Conservation (phyloP, 805 yeast genomes). For the Pichia nanzhaoensis region DNA sequence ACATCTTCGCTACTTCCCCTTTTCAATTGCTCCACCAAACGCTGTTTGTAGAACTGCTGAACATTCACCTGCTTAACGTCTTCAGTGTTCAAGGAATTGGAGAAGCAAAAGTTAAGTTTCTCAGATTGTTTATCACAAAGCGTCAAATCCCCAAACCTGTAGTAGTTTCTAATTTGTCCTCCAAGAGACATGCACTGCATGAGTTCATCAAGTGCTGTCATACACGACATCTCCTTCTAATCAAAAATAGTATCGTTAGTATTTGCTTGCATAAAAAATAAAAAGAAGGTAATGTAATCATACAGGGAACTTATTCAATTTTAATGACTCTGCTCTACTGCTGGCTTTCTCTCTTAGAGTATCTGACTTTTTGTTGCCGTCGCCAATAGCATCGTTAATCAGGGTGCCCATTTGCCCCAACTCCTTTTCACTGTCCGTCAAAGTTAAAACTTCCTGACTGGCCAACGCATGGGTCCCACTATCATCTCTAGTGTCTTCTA, state of each 20-base stretch:
- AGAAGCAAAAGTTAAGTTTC: conserved; percentile 76
- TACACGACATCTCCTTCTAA: conserved; percentile 49
- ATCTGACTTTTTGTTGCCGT: neutral
- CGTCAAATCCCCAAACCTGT: conserved; percentile 74
- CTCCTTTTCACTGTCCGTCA: conserved; percentile 3
- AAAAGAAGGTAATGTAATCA: conserved; percentile 11
- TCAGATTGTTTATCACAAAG: conserved; percentile 63
- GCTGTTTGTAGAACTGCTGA: conserved; percentile 63
- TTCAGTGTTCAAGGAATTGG: conserved; percentile 48
- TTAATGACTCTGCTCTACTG: conserved; percentile 23
- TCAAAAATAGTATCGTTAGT: conserved; percentile 7
- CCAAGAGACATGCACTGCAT: conserved; percentile 84
- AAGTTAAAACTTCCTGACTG: neutral
- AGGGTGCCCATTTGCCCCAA: conserved; percentile 13
- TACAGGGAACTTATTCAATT: conserved; percentile 27
- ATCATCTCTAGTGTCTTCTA: conserved; percentile 6
- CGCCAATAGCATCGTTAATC: conserved; percentile 16
- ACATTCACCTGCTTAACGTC: conserved; percentile 44
- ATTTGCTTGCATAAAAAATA: neutral
- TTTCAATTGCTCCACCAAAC: conserved; percentile 52
- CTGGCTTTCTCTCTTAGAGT: conserved; percentile 26
- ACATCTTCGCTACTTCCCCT: conserved; percentile 79
- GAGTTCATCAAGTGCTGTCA: conserved; percentile 82
- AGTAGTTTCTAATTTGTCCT: conserved; percentile 79
- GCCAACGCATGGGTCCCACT: conserved; percentile 1